Percentiles rank a stretch among this genome's conserved stretches.
Evolutionary conservation across 768 basidiomycete species (phyloP).

Genomic region (Neoboletus magnificus): DNA sequence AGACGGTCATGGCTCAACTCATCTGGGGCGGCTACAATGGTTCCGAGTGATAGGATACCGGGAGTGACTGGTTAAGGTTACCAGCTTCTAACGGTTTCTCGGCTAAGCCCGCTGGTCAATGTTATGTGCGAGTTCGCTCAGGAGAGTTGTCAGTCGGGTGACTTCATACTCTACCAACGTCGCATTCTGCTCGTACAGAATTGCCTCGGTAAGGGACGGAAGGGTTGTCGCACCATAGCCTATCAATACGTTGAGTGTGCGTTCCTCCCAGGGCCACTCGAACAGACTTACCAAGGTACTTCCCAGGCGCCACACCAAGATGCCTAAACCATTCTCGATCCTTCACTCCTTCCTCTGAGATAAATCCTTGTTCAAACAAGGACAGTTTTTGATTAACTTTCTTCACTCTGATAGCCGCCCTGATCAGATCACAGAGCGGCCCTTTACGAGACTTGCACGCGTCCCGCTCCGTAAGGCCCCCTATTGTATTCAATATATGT

Average conservation of each 20-base stretch:
- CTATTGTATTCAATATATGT: background rate
- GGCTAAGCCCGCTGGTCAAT: background rate
- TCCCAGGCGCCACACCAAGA: conserved; percentile 82
- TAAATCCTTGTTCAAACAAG: conserved; percentile 76
- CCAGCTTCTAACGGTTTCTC: too few species aligned
- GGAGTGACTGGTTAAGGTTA: too few species aligned
- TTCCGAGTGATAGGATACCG: too few species aligned
- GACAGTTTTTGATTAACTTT: conserved; percentile 64
- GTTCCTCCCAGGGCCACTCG: background rate
- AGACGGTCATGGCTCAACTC: conserved; percentile 7
- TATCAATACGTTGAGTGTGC: conserved; percentile 22
- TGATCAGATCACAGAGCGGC: conserved; percentile 45
- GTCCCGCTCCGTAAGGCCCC: conserved; percentile 2
- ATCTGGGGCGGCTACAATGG: too few species aligned
- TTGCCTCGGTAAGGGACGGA: conserved; percentile 75
- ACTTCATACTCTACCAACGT: conserved; percentile 62
- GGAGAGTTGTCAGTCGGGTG: conserved; percentile 47
- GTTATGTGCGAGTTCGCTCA: conserved; percentile 49
- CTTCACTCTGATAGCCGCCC: conserved; percentile 56
- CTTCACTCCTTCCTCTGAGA: conserved; percentile 71
- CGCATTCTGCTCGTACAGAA: conserved; percentile 63
- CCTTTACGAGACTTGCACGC: conserved; percentile 20
- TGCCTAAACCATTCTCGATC: conserved; percentile 85
- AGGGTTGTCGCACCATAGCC: conserved; percentile 85
- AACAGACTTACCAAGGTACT: conserved; percentile 62